phyloP scores from a whole-genome alignment of 1,139 yeast species.

The Blastobotrys persicus region DNA sequence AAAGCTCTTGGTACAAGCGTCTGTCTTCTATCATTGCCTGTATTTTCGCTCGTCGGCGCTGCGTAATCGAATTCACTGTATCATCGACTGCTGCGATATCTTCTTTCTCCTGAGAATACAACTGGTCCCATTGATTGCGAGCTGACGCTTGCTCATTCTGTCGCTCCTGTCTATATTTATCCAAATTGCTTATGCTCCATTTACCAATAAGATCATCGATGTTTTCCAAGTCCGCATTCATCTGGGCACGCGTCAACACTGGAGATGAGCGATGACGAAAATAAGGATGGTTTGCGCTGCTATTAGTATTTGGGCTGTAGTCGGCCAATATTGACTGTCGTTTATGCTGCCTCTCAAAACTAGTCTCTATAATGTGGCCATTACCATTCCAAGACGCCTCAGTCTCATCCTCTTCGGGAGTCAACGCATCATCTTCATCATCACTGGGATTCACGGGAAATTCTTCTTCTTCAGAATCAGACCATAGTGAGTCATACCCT shows the following conservation, averaged over 20 bases:
- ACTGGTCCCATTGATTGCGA: slow-evolving; percentile 17
- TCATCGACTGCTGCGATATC: slow-evolving; percentile 11
- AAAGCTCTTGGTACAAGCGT: slow-evolving; percentile 15
- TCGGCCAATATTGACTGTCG: slow-evolving; percentile 15
- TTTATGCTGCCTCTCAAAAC: slow-evolving; percentile 7
- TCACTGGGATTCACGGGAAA: slow-evolving; percentile 23
- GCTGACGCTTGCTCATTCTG: slow-evolving; percentile 23
- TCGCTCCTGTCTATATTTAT: slow-evolving; percentile 15
- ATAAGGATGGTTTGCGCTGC: slow-evolving; percentile 5
- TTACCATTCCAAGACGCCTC: slow-evolving; percentile 6
- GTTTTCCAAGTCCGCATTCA: slow-evolving; percentile 15
- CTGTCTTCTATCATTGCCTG: slow-evolving; percentile 13
- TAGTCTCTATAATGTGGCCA: slow-evolving; percentile 1
- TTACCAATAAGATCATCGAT: slow-evolving; percentile 15
- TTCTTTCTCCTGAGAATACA: slow-evolving; percentile 2
- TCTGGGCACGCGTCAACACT: slow-evolving; percentile 11
- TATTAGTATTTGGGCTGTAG: neutral
- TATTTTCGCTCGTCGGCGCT: slow-evolving; percentile 13
- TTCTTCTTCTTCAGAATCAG: slow-evolving; percentile 27
- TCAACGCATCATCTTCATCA: slow-evolving; percentile 6
- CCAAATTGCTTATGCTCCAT: slow-evolving; percentile 11
- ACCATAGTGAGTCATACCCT: slow-evolving; percentile 25
- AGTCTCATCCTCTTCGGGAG: slow-evolving; percentile 12
- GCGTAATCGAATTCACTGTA: slow-evolving; percentile 7
- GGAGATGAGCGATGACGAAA: slow-evolving; percentile 5